These are phyloP conservation scores for Trichosporon sp. DNA, from an alignment of 1,284 basidiomycete genomes.

Conservation along the genomic window DNA sequence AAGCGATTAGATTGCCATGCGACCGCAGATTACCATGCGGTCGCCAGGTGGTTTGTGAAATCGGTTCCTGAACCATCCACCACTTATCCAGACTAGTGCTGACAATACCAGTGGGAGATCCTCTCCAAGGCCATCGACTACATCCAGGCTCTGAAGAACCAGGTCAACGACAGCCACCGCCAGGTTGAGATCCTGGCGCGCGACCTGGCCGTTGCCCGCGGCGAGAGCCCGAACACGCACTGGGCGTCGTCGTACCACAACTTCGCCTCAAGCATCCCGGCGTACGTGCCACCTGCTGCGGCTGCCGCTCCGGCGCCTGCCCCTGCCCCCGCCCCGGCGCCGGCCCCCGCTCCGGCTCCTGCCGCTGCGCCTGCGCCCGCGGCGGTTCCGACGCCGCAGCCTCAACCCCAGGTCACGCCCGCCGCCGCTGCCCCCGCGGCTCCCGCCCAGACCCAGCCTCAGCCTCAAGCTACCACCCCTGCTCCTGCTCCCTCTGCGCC, in stretches of 20 bases:
- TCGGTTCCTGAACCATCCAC: not conserved
- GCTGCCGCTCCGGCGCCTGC: not conserved
- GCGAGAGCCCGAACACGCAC: slow-evolving; percentile 10
- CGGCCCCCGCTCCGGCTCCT: not conserved
- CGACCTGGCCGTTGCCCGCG: slow-evolving; percentile 17
- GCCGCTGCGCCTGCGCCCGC: not conserved
- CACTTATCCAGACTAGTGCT: not conserved
- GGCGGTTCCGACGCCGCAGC: not conserved
- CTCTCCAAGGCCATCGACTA: slow-evolving; percentile 27
- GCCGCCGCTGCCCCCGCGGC: not conserved
- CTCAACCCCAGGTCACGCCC: slow-evolving; percentile 1
- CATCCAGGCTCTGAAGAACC: slow-evolving; percentile 22
- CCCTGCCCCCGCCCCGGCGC: not conserved
- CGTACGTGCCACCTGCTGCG: slow-evolving; percentile 17
- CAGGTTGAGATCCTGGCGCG: slow-evolving; percentile 17
- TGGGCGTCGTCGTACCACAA: slow-evolving; percentile 21
- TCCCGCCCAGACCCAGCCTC: not conserved
- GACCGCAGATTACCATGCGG: slow-evolving; percentile 1
- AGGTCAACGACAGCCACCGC: slow-evolving; percentile 16
- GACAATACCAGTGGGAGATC: slow-evolving; percentile 18
- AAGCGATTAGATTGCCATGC: slow-evolving; percentile 3
- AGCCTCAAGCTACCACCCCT: not conserved
- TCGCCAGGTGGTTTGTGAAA: not conserved
- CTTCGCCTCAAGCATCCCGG: slow-evolving; percentile 15
- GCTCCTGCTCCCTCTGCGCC: not conserved